A percentile compares a stretch with the other conserved stretches of the same genome.
Conservation (phyloP, 106 monocot species). For the Dendrobium nobile region DNA sequence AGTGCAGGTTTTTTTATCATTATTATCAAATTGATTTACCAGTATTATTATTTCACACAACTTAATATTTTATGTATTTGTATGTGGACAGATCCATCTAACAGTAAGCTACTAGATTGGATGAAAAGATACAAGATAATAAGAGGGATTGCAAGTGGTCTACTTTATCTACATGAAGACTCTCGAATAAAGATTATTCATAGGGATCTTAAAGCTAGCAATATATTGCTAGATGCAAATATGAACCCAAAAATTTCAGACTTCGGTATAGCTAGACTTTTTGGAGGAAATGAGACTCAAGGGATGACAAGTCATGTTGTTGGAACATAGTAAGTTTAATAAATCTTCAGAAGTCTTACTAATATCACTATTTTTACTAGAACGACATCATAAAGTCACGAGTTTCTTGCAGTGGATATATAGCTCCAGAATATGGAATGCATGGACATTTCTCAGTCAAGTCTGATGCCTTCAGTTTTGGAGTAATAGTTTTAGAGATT, state of each 20-base stretch:
- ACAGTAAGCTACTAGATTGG: neutral
- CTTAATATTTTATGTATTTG: too few species aligned
- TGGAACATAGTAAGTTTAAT: slow-evolving; percentile 9
- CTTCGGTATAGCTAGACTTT: slow-evolving; percentile 16
- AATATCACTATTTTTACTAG: neutral
- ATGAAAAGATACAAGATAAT: slow-evolving; percentile 10
- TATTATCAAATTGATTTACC: too few species aligned
- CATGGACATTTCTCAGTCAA: neutral
- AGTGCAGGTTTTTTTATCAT: too few species aligned
- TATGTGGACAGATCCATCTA: too few species aligned
- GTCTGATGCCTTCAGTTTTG: neutral
- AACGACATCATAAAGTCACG: neutral
- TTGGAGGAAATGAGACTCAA: slow-evolving; percentile 4
- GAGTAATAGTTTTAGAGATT: neutral
- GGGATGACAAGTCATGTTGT: slow-evolving; percentile 2
- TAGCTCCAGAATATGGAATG: neutral
- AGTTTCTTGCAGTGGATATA: neutral
- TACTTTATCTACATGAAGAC: slow-evolving; percentile 15
- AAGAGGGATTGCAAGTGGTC: slow-evolving; percentile 14
- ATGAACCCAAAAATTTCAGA: slow-evolving; percentile 20
- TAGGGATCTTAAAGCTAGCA: slow-evolving; percentile 18
- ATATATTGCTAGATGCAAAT: slow-evolving; percentile 9
- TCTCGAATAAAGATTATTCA: slow-evolving; percentile 11
- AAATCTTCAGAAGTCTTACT: neutral
- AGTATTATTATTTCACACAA: too few species aligned